phyloP scores from a whole-genome alignment of 129 eudicot genomes.

The Flaveria robusta region DNA sequence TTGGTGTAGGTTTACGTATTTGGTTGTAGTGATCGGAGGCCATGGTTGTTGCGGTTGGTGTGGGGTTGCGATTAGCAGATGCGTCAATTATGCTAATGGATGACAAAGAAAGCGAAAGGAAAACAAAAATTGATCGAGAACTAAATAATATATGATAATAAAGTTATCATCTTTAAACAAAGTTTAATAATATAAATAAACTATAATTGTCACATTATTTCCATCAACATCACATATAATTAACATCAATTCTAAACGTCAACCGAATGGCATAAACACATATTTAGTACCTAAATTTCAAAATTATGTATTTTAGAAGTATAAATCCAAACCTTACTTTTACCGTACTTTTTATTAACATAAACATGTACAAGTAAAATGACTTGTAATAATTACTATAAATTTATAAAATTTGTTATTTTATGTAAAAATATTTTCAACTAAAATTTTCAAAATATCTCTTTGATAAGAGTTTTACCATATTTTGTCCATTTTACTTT shows the following conservation, averaged over 20 bases:
- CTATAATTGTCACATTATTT: background rate
- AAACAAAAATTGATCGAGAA: background rate
- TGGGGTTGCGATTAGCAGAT: background rate
- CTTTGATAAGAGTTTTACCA: too few relatives aligned
- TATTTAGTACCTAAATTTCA: background rate
- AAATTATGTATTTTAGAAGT: background rate
- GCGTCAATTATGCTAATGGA: background rate
- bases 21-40: background rate
- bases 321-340: background rate
- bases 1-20: background rate
- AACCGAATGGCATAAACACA: background rate
- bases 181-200: background rate
- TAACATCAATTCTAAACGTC: background rate
- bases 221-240: background rate
- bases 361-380: background rate
- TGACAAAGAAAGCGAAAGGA: background rate
- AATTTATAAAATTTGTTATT: too few relatives aligned
- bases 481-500: too few relatives aligned
- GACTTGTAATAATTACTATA: too few relatives aligned
- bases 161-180: conserved; percentile 1
- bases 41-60: background rate
- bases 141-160: background rate
- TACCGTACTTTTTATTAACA: background rate
- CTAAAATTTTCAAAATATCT: too few relatives aligned
- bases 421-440: too few relatives aligned